Conservation (phyloP, 352 stramenopile genomes). For the Phytophthora ohioensis region DNA sequence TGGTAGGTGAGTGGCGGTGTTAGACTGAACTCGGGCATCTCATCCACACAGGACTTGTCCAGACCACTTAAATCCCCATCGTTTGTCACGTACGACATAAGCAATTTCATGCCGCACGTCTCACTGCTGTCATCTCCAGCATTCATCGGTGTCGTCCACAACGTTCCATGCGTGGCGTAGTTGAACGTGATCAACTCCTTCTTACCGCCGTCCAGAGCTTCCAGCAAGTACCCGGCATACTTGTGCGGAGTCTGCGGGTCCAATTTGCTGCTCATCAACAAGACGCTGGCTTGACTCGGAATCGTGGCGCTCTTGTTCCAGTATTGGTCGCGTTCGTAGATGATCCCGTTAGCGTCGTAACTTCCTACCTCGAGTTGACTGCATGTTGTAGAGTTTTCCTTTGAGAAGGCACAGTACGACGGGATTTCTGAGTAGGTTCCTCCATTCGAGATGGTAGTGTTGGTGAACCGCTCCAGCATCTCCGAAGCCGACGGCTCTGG, state of each 20-base stretch:
- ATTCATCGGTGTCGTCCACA: conserved; percentile 44
- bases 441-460: conserved; percentile 32
- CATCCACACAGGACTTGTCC: conserved; percentile 58
- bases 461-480: too few relatives aligned
- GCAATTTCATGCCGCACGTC: conserved; percentile 58
- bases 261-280: conserved; percentile 62
- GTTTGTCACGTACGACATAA: conserved; percentile 51
- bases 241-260: conserved; percentile 63
- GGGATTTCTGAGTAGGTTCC: conserved; percentile 34
- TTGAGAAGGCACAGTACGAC: conserved; percentile 65
- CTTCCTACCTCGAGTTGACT: too few relatives aligned
- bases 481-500: too few relatives aligned
- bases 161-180: conserved; percentile 45
- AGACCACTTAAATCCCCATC: conserved; percentile 43
- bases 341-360: conserved; percentile 34
- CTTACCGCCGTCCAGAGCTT: conserved; percentile 36
- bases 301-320: conserved; percentile 64
- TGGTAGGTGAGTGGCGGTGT: conserved; percentile 24
- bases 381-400: conserved; percentile 37
- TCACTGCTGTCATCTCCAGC: conserved; percentile 22
- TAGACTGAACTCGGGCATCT: conserved; percentile 46
- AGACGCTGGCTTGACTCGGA: conserved; percentile 45
- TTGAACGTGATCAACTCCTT: conserved; percentile 62
- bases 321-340: conserved; percentile 64
- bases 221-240: conserved; percentile 53